Evolutionary conservation across 2,329 filamentous ascomycete genomes (phyloP), one percentile per base, ranked within the genome.

Genomic region (Pyrenochaeta sp.): DNA sequence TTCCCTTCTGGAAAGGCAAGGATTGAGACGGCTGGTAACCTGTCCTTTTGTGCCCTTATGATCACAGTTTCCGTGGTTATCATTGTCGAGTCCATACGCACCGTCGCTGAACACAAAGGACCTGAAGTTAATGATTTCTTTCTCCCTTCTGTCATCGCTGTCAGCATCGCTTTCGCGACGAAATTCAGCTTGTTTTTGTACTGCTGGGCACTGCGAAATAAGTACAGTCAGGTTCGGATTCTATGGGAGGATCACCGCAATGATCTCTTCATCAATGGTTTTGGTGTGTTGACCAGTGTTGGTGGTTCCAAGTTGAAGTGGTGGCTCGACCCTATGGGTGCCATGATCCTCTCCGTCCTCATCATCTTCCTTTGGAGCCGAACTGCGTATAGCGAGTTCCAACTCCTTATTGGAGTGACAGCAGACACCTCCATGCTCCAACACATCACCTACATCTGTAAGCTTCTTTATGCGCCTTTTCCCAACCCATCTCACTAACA

Each of bases 191-290:
- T 98, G 0, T 98, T 97, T 75, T 66, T 96, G 21, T 98, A 97
- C 80, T 98, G 95, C 79, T 98, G 90, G 87, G 87, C 91, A 4
- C 78, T 98, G 67, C 89, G 94, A 63, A 89, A 97, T 79, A 90
- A 91, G 68, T 97, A 98, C 80, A 92, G 87, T 56, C 93, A 97
- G 75, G 87, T 97, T 60, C 86, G 90, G 51, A 97, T 97, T 72
- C 81, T 98, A 12, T 97, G 92, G 93, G 91, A 96, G 75, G 94
- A 98, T 71, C 95, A 99, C 79, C 89, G 95, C 57, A 99, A 99
- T 72, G 95, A 99, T 72, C 82, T 99, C n/a, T 83, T 97, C 67
- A 92, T 99, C 83, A 99, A 98, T 75, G 92, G 92, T 48, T 92
- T 96, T 64, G 92, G 90, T 85, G 87, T 98, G 60, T 77, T 97